Conservation (phyloP, 2,329 filamentous ascomycete species). For the Penicillium fuscoglaucum region DNA sequence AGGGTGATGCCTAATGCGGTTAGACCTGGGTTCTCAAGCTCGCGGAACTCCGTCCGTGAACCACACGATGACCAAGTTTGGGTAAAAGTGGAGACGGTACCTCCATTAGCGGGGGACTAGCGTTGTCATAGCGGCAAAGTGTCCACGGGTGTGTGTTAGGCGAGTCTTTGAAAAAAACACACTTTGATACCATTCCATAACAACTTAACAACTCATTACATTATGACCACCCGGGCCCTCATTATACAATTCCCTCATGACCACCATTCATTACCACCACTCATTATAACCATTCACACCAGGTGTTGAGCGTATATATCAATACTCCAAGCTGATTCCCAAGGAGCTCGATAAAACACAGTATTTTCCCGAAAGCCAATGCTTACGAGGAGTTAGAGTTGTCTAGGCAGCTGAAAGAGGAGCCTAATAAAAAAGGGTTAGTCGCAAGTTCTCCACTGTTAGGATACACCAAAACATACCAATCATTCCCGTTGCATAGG, state of each 20-base stretch:
- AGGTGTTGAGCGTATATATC: neutral
- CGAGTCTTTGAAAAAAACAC: neutral
- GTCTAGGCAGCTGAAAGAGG: conserved; percentile 28
- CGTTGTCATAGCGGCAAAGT: neutral
- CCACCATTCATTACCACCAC: neutral
- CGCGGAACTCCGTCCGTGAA: neutral
- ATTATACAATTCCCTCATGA: neutral
- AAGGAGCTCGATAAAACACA: neutral
- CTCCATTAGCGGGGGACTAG: neutral
- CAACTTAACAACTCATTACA: neutral
- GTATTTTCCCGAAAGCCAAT: neutral
- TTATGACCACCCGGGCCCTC: neutral
- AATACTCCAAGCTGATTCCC: neutral
- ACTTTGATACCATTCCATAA: neutral
- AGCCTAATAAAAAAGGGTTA: conserved; percentile 13
- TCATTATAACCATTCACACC: neutral
- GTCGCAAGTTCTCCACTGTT: neutral
- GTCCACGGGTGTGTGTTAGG: neutral
- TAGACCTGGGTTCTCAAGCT: neutral
- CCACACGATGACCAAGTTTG: neutral
- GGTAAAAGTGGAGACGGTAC: neutral
- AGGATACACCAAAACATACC: conserved; percentile 15
- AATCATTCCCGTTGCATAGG: conserved; percentile 23
- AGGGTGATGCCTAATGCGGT: neutral
- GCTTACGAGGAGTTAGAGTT: conserved; percentile 23